A percentile compares a stretch with the other conserved stretches of the same genome.
Evolutionary conservation across 176 grass and related monocot genomes (phyloP).

Genomic region (Luzula sylvatica): DNA sequence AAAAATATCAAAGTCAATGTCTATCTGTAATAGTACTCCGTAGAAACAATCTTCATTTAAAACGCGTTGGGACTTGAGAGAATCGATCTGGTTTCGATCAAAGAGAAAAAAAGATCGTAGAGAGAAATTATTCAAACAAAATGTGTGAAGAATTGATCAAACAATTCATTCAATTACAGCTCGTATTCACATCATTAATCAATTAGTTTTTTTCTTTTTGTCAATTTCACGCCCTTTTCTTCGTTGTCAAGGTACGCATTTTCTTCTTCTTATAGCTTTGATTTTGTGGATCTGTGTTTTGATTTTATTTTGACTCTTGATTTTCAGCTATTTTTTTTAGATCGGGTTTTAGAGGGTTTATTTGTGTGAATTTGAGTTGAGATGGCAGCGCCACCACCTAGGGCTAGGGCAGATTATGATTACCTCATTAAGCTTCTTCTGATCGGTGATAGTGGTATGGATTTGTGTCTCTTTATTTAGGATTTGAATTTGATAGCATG

Average conservation of each 20-base stretch:
- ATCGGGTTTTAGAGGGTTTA: slow-evolving; percentile 12
- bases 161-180: slow-evolving; percentile 13
- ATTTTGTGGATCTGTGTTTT: neutral
- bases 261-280: slow-evolving; percentile 25
- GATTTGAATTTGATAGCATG: slow-evolving; percentile 13
- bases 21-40: no score
- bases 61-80: slow-evolving; percentile 14
- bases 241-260: slow-evolving; percentile 15
- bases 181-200: slow-evolving; percentile 5
- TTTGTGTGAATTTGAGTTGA: slow-evolving; percentile 9
- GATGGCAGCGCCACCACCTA: slow-evolving; percentile 63
- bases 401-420: slow-evolving; percentile 68
- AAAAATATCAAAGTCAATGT: no score
- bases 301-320: neutral
- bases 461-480: neutral
- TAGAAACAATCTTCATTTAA: neutral
- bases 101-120: slow-evolving; percentile 1
- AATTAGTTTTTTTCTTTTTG: slow-evolving; percentile 7
- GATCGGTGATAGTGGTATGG: slow-evolving; percentile 88
- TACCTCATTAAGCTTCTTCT: slow-evolving; percentile 78
- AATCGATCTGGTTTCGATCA: slow-evolving; percentile 18
- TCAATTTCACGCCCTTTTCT: slow-evolving; percentile 3
- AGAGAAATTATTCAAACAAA: neutral
- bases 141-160: slow-evolving; percentile 21
- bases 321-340: slow-evolving; percentile 28